Percentiles rank a stretch among this genome's conserved stretches.
Evolutionary conservation across 768 basidiomycete genomes (phyloP).

Genomic region (Termitomyces sp.): DNA sequence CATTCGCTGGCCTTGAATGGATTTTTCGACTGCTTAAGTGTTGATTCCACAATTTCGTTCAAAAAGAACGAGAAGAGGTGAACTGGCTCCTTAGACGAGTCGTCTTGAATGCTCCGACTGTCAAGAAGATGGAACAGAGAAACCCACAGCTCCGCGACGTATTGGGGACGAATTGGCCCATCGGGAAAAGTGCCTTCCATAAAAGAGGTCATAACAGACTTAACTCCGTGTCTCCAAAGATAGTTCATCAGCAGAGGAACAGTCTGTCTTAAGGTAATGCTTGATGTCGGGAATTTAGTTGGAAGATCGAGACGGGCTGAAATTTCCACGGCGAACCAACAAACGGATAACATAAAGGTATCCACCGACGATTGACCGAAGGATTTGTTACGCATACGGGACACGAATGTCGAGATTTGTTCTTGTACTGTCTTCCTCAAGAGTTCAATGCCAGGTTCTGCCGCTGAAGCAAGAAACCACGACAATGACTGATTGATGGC

Average conservation of each 20-base stretch:
- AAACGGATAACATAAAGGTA: slow-evolving; percentile 37
- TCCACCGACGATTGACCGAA: slow-evolving; percentile 29
- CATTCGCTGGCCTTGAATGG: slow-evolving; percentile 54
- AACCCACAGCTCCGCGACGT: slow-evolving; percentile 70
- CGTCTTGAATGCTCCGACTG: slow-evolving; percentile 15
- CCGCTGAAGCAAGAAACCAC: slow-evolving; percentile 34
- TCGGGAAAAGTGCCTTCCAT: slow-evolving; percentile 30
- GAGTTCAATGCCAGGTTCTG: slow-evolving; percentile 26
- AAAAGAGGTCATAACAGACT: slow-evolving; percentile 39
- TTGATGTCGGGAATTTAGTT: slow-evolving; percentile 10
- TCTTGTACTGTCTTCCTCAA: slow-evolving; percentile 32
- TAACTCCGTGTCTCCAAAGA: slow-evolving; percentile 54
- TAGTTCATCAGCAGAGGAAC: slow-evolving; percentile 40
- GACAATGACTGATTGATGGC: slow-evolving; percentile 44
- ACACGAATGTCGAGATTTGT: slow-evolving; percentile 33
- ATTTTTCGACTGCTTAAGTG: slow-evolving; percentile 19
- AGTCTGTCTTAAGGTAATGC: slow-evolving; percentile 21
- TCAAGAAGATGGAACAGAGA: slow-evolving; percentile 59
- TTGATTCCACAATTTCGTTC: slow-evolving; percentile 26
- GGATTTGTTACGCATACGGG: slow-evolving; percentile 33
- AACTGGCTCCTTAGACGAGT: slow-evolving; percentile 9
- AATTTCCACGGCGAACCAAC: slow-evolving; percentile 67
- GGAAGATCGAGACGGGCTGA: slow-evolving; percentile 34
- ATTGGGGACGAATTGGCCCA: slow-evolving; percentile 33
- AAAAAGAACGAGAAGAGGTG: slow-evolving; percentile 48